Evolutionary conservation across 2,329 filamentous ascomycete species (phyloP), one percentile per base, ranked within the genome.

Genomic region (Ophiobolus disseminans): DNA sequence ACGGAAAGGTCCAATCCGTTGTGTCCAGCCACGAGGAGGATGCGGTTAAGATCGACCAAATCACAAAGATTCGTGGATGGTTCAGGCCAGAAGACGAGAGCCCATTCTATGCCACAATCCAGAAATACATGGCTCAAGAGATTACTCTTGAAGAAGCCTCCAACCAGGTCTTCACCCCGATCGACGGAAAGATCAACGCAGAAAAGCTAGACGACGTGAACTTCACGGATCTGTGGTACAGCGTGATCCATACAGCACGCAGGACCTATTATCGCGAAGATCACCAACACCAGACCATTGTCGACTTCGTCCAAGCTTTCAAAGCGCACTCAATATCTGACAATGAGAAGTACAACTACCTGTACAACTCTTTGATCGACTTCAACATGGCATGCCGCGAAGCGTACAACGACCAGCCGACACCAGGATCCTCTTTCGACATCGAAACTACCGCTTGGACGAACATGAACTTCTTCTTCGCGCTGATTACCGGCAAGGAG

Each of bases 391-490:
- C 64, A 7, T 55, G 50, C 23, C 58, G 64, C n/a, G 68, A 71
- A 42, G 55, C 57, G 1, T 62, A 57, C 50, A 72, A 73, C 47
- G 68, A 73, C 39, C 16, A 25, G 5, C 70, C 70, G 2, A 46
- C 48, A 9, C 28, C 47, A 35, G 56, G 32, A 11, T 46, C n/a
- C 53, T 62, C 40, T 52, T 54, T 57, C 6, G 43, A 55, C 0
- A 32, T 55, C 4, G 70, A 73, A 39, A 53, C 61, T 13, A 48
- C 60, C 31, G 66, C 66, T 3, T 72, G 62, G 63, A 47, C 68
- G 3, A 72, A 70, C 20, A 43, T 63, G 22, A 69, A 73, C 35
- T 62, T 58, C 50, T 71, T 72, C 55, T 59, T 59, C 20, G 69
- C 68, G 2, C 46, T 50, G 3, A 19, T 71, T 1, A 63, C 62